A percentile compares a stretch with the other conserved stretches of the same genome.
Conservation (phyloP, 2,329 filamentous ascomycete species). For the Whalleya microplaca region DNA sequence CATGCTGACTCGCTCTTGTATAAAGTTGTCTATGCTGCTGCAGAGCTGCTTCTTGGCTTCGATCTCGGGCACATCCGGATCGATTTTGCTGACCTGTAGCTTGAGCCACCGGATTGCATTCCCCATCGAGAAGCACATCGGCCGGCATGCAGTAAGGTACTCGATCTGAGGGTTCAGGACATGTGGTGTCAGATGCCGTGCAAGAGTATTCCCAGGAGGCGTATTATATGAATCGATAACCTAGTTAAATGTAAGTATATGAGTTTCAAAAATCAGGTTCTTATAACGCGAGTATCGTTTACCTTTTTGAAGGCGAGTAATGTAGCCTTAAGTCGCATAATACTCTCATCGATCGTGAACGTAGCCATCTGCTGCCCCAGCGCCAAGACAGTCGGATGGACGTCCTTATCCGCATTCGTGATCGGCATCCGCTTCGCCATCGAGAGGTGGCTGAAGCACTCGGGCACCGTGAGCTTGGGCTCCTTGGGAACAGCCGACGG, state of each 20-base stretch:
- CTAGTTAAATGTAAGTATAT: constrained; percentile 46
- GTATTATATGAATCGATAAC: constrained; percentile 94
- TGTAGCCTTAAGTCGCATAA: constrained; percentile 83
- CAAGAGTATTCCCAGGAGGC: constrained; percentile 80
- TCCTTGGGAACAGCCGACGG: constrained; percentile 48
- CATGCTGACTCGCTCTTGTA: constrained; percentile 85
- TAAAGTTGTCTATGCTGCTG: constrained; percentile 84
- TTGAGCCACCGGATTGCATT: constrained; percentile 96
- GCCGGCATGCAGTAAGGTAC: constrained; percentile 90
- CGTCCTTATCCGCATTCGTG: constrained; percentile 69
- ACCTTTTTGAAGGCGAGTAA: constrained; percentile 88
- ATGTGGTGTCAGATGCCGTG: constrained; percentile 89
- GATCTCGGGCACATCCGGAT: constrained; percentile 80
- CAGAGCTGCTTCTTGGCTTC: constrained; percentile 80
- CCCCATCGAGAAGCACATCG: constrained; percentile 94
- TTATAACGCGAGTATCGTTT: constrained; percentile 12
- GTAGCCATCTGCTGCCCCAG: constrained; percentile 89
- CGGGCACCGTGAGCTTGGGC: constrained; percentile 68
- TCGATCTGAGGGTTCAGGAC: constrained; percentile 94
- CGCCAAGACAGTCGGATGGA: constrained; percentile 83
- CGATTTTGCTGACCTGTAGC: constrained; percentile 86
- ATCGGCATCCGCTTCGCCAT: constrained; percentile 62
- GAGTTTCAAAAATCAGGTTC: not conserved
- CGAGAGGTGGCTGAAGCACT: constrained; percentile 81
- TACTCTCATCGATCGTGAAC: constrained; percentile 88